Evolutionary conservation across 1,284 basidiomycete species (phyloP), one percentile per base, ranked within the genome.

Genomic region (Hortiboletus rubellus): DNA sequence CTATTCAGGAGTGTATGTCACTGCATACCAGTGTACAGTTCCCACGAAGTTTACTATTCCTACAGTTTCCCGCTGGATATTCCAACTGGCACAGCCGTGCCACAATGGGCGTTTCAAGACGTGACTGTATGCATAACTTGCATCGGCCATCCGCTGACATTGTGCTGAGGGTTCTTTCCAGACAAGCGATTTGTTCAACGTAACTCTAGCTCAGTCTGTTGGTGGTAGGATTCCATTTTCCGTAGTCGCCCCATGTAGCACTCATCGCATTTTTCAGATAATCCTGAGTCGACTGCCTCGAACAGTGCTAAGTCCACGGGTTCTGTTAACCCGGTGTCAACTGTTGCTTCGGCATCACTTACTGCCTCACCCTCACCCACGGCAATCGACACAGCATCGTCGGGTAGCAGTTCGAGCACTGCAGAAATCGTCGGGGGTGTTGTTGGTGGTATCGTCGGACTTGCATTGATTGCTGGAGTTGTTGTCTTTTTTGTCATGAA

Each of bases 401-500:
- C 58, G 5, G 8, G 44, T 1, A 58, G 17, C 3, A 59, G 14
- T 11, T 58, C 60, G 14, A 53, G 62, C 30, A 48, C 59, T 0
- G 72, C 57, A 5, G 67, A 69, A 9, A 73, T 71, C 15, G 72
- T 67, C 1, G 73, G 65, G 8, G 77, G 77, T 17, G 71, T 78
- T 7, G 67, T 80, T 11, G 79, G 79, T 34, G 79, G 72, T 30
- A 49, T 76, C 7, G 56, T 74, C 1, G 68, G 66, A 10, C 50
- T 72, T 30, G 71, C 68, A 4, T 27, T 72, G 24, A 63, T 77
- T 9, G 65, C 46, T 10, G 69, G 59, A 7, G 51, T 60, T 14
- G 30, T 65, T 7, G 60, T 64, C 43, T 73, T 70, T 62, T 64
- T 72, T 56, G 18, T 67, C 24, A 49, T 64, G 52, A 77, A 61